A percentile compares a stretch with the other conserved stretches of the same genome.
Conservation (phyloP, 192 early-diverging fungal genomes). For the Phycomyces blakesleeanus region DNA sequence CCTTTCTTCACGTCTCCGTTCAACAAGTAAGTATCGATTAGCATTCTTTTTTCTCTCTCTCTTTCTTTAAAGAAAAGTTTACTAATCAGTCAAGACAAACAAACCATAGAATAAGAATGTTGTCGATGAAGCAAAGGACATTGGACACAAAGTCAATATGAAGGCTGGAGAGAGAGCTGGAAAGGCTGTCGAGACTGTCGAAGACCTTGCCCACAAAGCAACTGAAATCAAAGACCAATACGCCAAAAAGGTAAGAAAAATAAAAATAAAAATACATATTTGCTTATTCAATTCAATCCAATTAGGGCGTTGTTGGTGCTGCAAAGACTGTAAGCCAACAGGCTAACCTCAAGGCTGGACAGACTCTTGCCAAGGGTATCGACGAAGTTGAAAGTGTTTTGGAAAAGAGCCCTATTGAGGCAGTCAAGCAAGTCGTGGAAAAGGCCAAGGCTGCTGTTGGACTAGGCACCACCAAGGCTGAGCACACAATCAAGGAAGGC, state of each 20-base stretch:
- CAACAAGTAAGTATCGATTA: too few species aligned
- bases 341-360: slow-evolving; percentile 20
- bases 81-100: too few species aligned
- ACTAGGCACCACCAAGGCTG: slow-evolving; percentile 17
- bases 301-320: slow-evolving; percentile 6
- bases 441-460: slow-evolving; percentile 24
- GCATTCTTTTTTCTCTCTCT: too few species aligned
- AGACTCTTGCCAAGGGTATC: slow-evolving; percentile 24
- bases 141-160: slow-evolving; percentile 27
- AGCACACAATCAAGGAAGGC: slow-evolving; percentile 1
- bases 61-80: too few species aligned
- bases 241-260: neutral
- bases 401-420: neutral
- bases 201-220: slow-evolving; percentile 7
- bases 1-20: too few species aligned
- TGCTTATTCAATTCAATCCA: neutral
- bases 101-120: slow-evolving; percentile 9
- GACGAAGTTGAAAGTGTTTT: slow-evolving; percentile 13
- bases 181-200: slow-evolving; percentile 9
- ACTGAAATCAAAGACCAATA: neutral
- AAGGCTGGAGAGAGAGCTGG: slow-evolving; percentile 25
- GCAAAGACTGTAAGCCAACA: slow-evolving; percentile 12
- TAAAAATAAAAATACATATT: neutral
- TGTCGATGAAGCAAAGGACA: slow-evolving; percentile 22
- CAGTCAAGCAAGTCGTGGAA: slow-evolving; percentile 8